Evolutionary conservation across 2,329 filamentous ascomycete genomes (phyloP).

Genomic region (Orbilia blumenaviensis): DNA sequence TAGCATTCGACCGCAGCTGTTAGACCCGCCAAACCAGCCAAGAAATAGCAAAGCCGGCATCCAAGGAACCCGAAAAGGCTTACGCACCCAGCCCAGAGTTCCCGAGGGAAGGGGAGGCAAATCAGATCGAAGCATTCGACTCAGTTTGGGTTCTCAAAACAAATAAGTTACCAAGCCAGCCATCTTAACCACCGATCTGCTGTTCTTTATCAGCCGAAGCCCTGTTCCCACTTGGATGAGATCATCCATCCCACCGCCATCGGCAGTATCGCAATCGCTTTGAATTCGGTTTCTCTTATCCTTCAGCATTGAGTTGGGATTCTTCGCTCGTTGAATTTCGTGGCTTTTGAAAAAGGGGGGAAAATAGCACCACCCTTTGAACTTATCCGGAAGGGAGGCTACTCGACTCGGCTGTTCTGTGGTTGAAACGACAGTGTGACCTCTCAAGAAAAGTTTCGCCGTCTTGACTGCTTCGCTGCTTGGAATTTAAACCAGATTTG

Average conservation of each 20-base stretch:
- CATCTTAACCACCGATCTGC: conserved; percentile 23
- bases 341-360: conserved; percentile 41
- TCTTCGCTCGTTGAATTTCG: not conserved
- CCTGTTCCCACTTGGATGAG: conserved; percentile 12
- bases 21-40: conserved; percentile 42
- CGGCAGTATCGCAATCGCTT: conserved; percentile 3
- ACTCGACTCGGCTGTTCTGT: conserved; percentile 11
- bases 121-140: conserved; percentile 34
- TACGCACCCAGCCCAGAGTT: conserved; percentile 52
- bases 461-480: conserved; percentile 3
- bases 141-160: conserved; percentile 26
- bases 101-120: conserved; percentile 28
- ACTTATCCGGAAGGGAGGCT: conserved; percentile 46
- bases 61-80: conserved; percentile 54
- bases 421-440: conserved; percentile 19
- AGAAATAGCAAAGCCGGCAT: conserved; percentile 51
- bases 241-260: conserved; percentile 9
- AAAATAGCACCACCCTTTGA: conserved; percentile 26
- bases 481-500: conserved; percentile 7
- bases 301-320: not conserved
- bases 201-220: conserved; percentile 36
- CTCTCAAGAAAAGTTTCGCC: not conserved
- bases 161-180: conserved; percentile 35
- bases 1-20: conserved; percentile 13
- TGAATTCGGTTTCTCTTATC: not conserved